A percentile compares a stretch with the other conserved stretches of the same genome.
These are phyloP conservation scores for Tetrahymena elliotti DNA, from an alignment of 73 alveolate species.

Conservation along the genomic window DNA sequence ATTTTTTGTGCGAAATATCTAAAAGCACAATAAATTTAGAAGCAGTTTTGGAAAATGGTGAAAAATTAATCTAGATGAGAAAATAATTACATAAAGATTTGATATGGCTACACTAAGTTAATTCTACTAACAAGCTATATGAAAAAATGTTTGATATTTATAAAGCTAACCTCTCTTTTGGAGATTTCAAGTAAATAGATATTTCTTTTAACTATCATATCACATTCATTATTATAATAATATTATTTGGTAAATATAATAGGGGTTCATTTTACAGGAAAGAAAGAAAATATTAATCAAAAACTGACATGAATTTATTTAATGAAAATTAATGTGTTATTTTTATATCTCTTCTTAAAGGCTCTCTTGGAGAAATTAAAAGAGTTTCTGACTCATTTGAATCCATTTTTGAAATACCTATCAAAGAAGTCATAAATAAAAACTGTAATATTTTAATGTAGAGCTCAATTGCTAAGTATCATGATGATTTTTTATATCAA, in stretches of 20 bases:
- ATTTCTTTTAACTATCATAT: neutral
- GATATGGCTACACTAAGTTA: neutral
- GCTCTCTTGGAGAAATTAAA: neutral
- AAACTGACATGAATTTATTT: neutral
- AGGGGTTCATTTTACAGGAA: neutral
- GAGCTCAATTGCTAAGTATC: neutral
- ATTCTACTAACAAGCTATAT: neutral
- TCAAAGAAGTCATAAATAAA: neutral
- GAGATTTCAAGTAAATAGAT: neutral
- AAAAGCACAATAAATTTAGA: neutral
- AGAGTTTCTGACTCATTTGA: neutral
- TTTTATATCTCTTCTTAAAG: neutral
- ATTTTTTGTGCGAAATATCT: neutral
- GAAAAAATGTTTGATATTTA: neutral
- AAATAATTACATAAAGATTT: neutral
- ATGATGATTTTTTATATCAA: neutral
- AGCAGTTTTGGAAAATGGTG: neutral
- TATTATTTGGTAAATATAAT: neutral
- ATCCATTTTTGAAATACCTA: neutral
- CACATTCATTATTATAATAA: too few relatives aligned
- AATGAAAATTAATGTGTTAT: neutral
- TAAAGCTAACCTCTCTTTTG: neutral
- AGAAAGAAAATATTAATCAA: neutral
- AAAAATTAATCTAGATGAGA: neutral
- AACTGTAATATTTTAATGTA: neutral